A percentile compares a stretch with the other conserved stretches of the same genome.
These are phyloP conservation scores for Diplodia corticola DNA, from an alignment of 2,329 filamentous ascomycete genomes.

Conservation along the genomic window DNA sequence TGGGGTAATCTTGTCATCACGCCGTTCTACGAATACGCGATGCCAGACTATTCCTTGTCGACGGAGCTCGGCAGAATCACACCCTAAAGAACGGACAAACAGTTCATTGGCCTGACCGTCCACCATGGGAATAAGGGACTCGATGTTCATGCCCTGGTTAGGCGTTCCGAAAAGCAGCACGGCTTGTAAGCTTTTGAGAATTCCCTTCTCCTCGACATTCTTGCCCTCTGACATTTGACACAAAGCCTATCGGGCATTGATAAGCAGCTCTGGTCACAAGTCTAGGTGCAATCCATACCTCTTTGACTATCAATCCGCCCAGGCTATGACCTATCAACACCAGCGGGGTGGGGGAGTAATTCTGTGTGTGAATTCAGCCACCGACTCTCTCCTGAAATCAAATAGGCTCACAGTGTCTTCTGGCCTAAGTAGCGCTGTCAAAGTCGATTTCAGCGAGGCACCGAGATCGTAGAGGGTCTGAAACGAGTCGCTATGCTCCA, in stretches of 20 bases:
- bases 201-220: not conserved
- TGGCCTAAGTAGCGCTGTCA: not conserved
- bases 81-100: not conserved
- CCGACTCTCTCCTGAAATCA: too few species aligned
- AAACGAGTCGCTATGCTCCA: not conserved
- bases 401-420: too few species aligned
- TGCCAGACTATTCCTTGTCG: not conserved
- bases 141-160: not conserved
- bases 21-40: not conserved
- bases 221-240: not conserved
- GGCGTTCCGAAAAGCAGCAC: slow-evolving; percentile 1
- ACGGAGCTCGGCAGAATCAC: not conserved
- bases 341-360: not conserved
- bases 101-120: not conserved
- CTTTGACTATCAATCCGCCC: not conserved
- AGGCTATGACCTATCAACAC: slow-evolving; percentile 2
- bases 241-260: not conserved
- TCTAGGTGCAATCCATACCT: not conserved
- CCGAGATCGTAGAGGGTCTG: not conserved
- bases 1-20: not conserved
- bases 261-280: not conserved
- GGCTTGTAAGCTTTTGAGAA: not conserved
- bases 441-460: not conserved
- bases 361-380: not conserved
- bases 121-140: not conserved